A percentile compares a stretch with the other conserved stretches of the same genome.
These are phyloP conservation scores for Claviceps arundinis DNA, from an alignment of 2,329 filamentous ascomycete species.

Conservation along the genomic window DNA sequence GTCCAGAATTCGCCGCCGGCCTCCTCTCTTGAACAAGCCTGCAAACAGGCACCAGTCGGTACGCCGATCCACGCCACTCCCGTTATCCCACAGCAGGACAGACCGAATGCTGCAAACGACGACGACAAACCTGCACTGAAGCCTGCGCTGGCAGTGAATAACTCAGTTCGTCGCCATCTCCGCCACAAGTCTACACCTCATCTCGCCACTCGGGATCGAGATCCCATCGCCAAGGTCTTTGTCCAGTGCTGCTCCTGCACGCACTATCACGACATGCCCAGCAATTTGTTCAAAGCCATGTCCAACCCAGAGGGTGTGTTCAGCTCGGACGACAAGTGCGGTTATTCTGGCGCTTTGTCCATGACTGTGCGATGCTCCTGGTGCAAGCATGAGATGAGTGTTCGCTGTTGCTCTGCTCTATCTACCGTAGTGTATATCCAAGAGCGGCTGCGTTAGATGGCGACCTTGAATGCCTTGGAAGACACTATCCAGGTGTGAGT, in stretches of 20 bases:
- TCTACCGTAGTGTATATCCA: constrained; percentile 52
- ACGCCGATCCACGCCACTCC: constrained; percentile 8
- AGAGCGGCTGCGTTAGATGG: constrained; percentile 40
- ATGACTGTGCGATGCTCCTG: constrained; percentile 57
- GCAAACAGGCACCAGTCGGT: constrained; percentile 7
- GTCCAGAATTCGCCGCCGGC: constrained; percentile 3
- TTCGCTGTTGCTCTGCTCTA: constrained; percentile 54
- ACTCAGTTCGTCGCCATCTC: constrained; percentile 1
- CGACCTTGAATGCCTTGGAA: too few relatives aligned
- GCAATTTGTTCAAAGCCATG: constrained; percentile 51
- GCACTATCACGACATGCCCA: constrained; percentile 54
- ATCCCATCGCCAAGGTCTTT: constrained; percentile 47
- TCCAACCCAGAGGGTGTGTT: constrained; percentile 42
- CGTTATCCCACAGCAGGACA: constrained; percentile 4
- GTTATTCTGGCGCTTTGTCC: constrained; percentile 42
- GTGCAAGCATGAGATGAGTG: constrained; percentile 60
- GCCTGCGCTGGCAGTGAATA: not conserved
- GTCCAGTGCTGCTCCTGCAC: constrained; percentile 52
- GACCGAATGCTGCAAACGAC: not conserved
- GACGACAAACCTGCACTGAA: not conserved
- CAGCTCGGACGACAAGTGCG: constrained; percentile 31
- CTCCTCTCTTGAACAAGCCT: constrained; percentile 11
- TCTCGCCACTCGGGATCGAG: constrained; percentile 11
- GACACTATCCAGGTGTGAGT: too few relatives aligned
- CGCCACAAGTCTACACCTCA: constrained; percentile 5